Evolutionary conservation across 768 basidiomycete genomes (phyloP).

Genomic region (Kondoa subrosea): DNA sequence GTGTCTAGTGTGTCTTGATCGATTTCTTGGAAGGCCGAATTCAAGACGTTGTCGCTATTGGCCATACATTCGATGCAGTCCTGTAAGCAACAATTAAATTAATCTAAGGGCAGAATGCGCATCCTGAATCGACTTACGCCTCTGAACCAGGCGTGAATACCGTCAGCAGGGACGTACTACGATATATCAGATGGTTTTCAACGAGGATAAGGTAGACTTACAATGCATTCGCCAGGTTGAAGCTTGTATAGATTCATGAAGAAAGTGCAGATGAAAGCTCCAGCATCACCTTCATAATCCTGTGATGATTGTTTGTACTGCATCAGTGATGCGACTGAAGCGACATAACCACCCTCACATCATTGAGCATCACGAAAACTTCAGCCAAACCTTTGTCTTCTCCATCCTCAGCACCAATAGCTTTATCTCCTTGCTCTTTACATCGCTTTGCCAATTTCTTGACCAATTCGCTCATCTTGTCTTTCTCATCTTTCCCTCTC

Average conservation of each 20-base stretch:
- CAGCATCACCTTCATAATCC: conserved; percentile 2
- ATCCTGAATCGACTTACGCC: background rate
- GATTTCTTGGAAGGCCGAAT: background rate
- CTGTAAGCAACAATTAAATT: background rate
- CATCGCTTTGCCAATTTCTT: background rate
- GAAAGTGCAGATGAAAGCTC: conserved; percentile 7
- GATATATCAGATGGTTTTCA: background rate
- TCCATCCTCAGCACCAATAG: background rate
- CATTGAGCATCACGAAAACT: background rate
- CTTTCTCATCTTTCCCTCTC: background rate
- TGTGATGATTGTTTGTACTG: background rate
- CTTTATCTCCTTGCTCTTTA: background rate
- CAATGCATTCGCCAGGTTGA: conserved; percentile 3
- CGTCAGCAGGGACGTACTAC: conserved; percentile 2
- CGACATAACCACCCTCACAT: background rate
- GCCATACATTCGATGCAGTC: conserved; percentile 5
- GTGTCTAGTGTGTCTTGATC: background rate
- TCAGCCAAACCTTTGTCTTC: conserved; percentile 2
- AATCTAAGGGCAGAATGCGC: background rate
- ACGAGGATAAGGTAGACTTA: background rate
- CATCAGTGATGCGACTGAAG: background rate
- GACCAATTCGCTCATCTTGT: background rate
- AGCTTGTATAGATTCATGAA: conserved; percentile 5
- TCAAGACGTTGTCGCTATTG: conserved; percentile 3
- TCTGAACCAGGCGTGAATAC: conserved; percentile 1